Evolutionary conservation across 306 rosid species (phyloP), one percentile per base, ranked within the genome.

Genomic region (Coriaria nepalensis): DNA sequence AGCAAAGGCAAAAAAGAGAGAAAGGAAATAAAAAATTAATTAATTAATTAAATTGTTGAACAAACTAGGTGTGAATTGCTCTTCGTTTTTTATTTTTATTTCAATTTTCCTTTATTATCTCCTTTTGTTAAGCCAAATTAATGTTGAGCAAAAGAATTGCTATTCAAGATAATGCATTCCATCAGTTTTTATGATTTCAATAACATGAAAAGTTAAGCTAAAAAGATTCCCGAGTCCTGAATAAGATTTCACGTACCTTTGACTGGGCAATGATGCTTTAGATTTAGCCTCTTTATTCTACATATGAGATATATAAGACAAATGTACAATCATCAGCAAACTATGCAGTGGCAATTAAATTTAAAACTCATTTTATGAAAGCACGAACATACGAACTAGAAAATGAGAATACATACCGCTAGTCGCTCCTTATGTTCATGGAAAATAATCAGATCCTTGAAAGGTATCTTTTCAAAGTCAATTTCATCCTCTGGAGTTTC

Each of bases 401-500:
- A 63, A 46, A 61, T 72, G 38, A 47, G 15, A 10, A 42, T 49
- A 4, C 2, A 4, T 55, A 90, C 98, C 69, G 58, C 75, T 66
- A 62, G 45, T 58, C 72, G 81, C 75, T 81, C 87, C 63, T 64
- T 76, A 64, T 85, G 43, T 51, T 79, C 95, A 4, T 72, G 77
- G 63, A 72, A 78, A 65, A 68, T 67, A 67, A 90, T 81, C 52
- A 90, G 70, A 75, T 90, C 81, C 64, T 56, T 85, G 2, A 90
- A 48, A 41, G 71, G 67, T 50, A 81, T 50, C 32, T 61, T 77
- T 46, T 49, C 71, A 45, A 55, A 68, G 55, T 90, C 87, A 53
- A 81, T 68, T 65, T 81, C 93, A 33, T 85, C 92, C 64, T 81
- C 85, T 15, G 90, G 81, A 43, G 45, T 77, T 45, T 77, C 87